phyloP scores from a whole-genome alignment of 2,329 filamentous ascomycete genomes.

The Tolypocladium tropicale region DNA sequence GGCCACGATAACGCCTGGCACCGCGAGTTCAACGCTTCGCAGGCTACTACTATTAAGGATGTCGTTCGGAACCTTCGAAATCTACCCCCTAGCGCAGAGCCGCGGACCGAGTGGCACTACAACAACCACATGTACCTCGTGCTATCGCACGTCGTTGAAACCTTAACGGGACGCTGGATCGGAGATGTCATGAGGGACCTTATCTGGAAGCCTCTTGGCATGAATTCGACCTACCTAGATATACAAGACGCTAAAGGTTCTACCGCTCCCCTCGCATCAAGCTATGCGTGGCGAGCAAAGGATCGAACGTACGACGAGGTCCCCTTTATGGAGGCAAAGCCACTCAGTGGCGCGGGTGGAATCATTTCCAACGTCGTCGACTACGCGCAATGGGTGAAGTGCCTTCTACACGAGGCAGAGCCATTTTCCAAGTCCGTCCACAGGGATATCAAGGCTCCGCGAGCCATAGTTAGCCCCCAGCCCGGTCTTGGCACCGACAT shows the following conservation, averaged over 20 bases:
- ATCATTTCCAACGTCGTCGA: conserved; percentile 37
- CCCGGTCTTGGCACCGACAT: conserved; percentile 6
- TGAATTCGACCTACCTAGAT: not conserved
- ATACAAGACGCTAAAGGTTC: conserved; percentile 13
- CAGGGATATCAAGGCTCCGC: conserved; percentile 17
- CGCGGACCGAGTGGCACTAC: conserved; percentile 36
- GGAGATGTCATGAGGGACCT: not conserved
- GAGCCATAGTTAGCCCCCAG: conserved; percentile 14
- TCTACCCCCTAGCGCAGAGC: conserved; percentile 23
- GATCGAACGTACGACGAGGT: conserved; percentile 11
- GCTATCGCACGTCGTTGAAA: conserved; percentile 34
- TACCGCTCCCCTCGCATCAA: conserved; percentile 24
- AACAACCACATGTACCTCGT: conserved; percentile 39
- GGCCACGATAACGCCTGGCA: conserved; percentile 22
- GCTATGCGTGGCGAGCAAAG: conserved; percentile 28
- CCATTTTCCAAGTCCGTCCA: conserved; percentile 16
- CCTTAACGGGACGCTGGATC: conserved; percentile 19
- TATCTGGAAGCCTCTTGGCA: not conserved
- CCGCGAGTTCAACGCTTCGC: conserved; percentile 17
- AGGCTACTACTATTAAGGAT: conserved; percentile 20
- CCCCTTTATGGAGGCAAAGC: conserved; percentile 14
- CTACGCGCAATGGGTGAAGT: conserved; percentile 40
- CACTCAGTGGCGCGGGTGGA: conserved; percentile 28
- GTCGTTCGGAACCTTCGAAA: conserved; percentile 30
- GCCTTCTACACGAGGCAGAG: conserved; percentile 25